Base-by-base conservation (phyloP, 2,329 filamentous ascomycete genomes). In the Sporothrix phasma region DNA sequence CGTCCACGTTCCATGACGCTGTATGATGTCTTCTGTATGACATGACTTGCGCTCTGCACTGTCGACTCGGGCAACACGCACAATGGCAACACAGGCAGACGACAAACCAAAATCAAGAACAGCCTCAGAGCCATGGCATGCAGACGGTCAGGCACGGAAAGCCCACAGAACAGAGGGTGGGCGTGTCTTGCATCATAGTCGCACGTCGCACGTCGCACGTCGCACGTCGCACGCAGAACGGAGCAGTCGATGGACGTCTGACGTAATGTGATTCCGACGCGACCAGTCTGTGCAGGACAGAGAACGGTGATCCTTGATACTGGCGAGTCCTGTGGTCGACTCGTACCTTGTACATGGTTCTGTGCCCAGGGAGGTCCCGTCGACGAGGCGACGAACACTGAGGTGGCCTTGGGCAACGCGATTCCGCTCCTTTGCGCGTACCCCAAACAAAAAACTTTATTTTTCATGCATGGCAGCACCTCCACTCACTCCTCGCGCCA, bases 371-470 rank as follows among this genome's bases (percentile, higher is more conserved):
- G 19, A 49, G 51, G 24, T 31, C 11, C 31, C 31, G 7, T 39
- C 51, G 29, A 56, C 31, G n/a, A 56, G 51, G 3, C 15, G 51
- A 24, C 51, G 31, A 56, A 24, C 19, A 56, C 39, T 29, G 24
- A 37, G 37, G 51, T 24, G n/a, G n/a, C n/a, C n/a, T n/a, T n/a
- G n/a, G n/a, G n/a, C n/a, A n/a, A n/a, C n/a, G n/a, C n/a, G n/a
- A n/a, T n/a, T n/a, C n/a, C n/a, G n/a, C n/a, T n/a, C n/a, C n/a
- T n/a, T n/a, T n/a, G n/a, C n/a, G n/a, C n/a, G n/a, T n/a, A 19
- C 49, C 51, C 31, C n/a, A n/a, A n/a, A 47, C n/a, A 8, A 10
- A 56, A 56, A 56, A 56, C 31, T 56, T 56, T 56, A 56, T 56
- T 56, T 54, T 56, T 19, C 51, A 56, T 39, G 51, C 51, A 54